A percentile compares a stretch with the other conserved stretches of the same genome.
Evolutionary conservation across 139 green algal species (phyloP).

Genomic region (Chlorella sp.): DNA sequence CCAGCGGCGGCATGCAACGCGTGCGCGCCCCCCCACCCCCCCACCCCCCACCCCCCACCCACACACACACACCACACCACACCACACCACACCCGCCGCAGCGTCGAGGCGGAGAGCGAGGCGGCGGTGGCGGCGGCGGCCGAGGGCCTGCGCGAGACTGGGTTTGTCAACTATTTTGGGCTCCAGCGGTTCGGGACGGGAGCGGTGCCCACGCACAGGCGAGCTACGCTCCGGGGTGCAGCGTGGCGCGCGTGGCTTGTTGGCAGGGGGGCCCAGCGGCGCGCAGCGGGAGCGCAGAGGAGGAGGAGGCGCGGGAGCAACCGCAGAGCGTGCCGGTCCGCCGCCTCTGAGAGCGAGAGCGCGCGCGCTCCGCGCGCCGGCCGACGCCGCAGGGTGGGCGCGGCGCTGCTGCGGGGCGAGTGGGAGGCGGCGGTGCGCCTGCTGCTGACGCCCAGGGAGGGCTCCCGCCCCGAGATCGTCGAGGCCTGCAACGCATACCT

Average conservation of each 20-base stretch:
- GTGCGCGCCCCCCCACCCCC: too few relatives aligned
- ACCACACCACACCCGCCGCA: too few relatives aligned
- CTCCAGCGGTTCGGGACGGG: constrained; percentile 93
- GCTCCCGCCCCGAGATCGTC: constrained; percentile 16
- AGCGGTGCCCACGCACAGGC: constrained; percentile 73
- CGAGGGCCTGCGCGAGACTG: constrained; percentile 44
- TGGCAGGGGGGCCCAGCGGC: neutral
- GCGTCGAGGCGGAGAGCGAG: constrained; percentile 33
- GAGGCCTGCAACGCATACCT: constrained; percentile 42
- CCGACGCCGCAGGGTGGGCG: constrained; percentile 61
- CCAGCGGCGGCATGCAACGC: too few relatives aligned
- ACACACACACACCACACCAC: too few relatives aligned
- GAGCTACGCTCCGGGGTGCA: too few relatives aligned
- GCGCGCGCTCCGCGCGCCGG: neutral
- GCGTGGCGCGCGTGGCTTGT: neutral
- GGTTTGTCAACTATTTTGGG: constrained; percentile 97
- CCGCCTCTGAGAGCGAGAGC: too few relatives aligned
- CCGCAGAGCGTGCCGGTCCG: too few relatives aligned
- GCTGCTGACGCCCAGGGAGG: constrained; percentile 59
- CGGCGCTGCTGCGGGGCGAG: constrained; percentile 72
- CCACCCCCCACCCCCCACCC: too few relatives aligned
- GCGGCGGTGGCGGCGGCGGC: constrained; percentile 50
- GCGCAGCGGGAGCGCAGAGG: too few relatives aligned
- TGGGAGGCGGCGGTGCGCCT: constrained; percentile 66
- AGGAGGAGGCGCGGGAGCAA: too few relatives aligned